These are phyloP conservation scores for Guyanaporus albipodus DNA, from an alignment of 768 basidiomycete genomes.

Conservation along the genomic window DNA sequence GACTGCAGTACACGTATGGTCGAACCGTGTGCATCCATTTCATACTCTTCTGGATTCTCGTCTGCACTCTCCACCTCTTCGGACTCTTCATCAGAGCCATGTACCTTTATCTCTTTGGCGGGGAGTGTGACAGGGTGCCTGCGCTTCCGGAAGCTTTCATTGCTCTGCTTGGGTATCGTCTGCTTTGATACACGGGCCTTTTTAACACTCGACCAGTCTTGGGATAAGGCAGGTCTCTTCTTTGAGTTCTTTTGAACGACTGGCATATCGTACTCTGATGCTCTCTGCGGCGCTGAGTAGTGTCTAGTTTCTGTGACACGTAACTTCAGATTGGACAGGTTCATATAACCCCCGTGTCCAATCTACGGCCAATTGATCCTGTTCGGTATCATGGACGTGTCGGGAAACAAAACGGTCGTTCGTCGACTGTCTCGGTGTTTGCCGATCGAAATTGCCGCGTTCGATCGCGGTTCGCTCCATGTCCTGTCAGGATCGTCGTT, in stretches of 20 bases:
- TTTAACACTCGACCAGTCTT: constrained; percentile 49
- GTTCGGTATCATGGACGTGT: neutral
- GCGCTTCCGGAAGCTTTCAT: constrained; percentile 50
- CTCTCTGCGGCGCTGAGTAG: neutral
- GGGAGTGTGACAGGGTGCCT: constrained; percentile 54
- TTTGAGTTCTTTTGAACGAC: constrained; percentile 39
- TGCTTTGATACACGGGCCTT: constrained; percentile 45
- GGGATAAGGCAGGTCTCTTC: constrained; percentile 48
- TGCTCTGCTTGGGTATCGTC: constrained; percentile 10
- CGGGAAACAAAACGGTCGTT: neutral
- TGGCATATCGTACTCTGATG: constrained; percentile 35
- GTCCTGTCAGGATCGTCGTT: constrained; percentile 25
- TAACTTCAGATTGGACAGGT: constrained; percentile 5
- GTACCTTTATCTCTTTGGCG: constrained; percentile 33
- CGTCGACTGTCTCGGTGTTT: constrained; percentile 3
- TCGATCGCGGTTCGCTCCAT: constrained; percentile 8
- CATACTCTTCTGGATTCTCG: constrained; percentile 27
- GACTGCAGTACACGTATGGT: constrained; percentile 11
- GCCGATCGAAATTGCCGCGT: constrained; percentile 9
- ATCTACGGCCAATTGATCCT: too few species aligned
- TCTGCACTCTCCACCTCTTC: constrained; percentile 31
- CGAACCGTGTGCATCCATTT: constrained; percentile 48
- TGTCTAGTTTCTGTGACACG: constrained; percentile 13
- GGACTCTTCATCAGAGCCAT: constrained; percentile 35
- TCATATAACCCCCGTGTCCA: too few species aligned